Conservation (phyloP, 106 monocot genomes). For the Dendrobium chrysotoxum region DNA sequence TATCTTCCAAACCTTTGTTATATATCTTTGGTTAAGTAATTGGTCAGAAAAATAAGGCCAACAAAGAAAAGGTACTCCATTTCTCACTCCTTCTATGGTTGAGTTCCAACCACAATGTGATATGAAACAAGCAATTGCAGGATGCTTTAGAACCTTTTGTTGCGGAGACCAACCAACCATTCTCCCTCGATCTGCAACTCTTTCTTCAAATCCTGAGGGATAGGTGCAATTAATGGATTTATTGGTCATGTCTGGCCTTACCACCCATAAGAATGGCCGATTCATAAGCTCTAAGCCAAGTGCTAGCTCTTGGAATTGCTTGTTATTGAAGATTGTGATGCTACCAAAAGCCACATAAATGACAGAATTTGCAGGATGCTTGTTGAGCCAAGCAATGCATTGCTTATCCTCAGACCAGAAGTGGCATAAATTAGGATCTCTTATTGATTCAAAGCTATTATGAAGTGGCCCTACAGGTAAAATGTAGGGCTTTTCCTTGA, state of each 20-base stretch:
- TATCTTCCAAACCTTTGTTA: slow-evolving; percentile 28
- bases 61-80: slow-evolving; percentile 28
- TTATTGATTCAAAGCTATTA: not conserved
- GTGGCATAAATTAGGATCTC: not conserved
- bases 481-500: slow-evolving; percentile 15
- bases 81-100: slow-evolving; percentile 18
- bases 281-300: slow-evolving; percentile 25
- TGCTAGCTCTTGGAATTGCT: slow-evolving; percentile 23
- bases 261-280: slow-evolving; percentile 32
- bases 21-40: slow-evolving; percentile 26
- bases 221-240: not conserved
- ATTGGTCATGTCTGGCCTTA: slow-evolving; percentile 11
- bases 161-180: slow-evolving; percentile 31
- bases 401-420: slow-evolving; percentile 20
- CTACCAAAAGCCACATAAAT: slow-evolving; percentile 35
- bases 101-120: slow-evolving; percentile 34
- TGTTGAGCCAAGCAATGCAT: slow-evolving; percentile 23
- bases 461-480: slow-evolving; percentile 21
- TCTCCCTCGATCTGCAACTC: slow-evolving; percentile 10
- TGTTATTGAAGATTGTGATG: slow-evolving; percentile 8
- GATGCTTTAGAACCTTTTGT: slow-evolving; percentile 27
- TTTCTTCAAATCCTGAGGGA: slow-evolving; percentile 12
- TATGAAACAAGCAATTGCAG: slow-evolving; percentile 19
- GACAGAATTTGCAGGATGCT: slow-evolving; percentile 11
- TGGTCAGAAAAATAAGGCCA: slow-evolving; percentile 34